A percentile compares a stretch with the other conserved stretches of the same genome.
Conservation (phyloP, 2,329 filamentous ascomycete species). For the Teratosphaeriaceae sp. region DNA sequence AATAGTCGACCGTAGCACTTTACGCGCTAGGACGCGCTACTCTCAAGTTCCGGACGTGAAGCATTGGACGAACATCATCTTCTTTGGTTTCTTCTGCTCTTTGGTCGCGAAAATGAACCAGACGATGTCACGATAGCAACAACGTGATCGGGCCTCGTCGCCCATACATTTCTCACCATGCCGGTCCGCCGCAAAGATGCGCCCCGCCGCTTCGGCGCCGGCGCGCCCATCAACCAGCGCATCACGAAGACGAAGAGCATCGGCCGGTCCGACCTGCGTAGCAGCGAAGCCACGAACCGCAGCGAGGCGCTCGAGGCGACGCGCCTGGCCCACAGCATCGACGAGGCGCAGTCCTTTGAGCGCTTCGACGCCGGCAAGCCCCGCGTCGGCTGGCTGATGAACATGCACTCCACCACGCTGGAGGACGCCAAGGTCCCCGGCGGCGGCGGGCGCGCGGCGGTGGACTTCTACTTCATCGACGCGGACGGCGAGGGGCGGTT, state of each 20-base stretch:
- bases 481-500: slow-evolving; percentile 75
- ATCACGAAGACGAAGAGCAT: slow-evolving; percentile 65
- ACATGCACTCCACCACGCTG: slow-evolving; percentile 83
- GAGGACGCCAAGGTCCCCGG: slow-evolving; percentile 77
- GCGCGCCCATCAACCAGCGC: slow-evolving; percentile 20
- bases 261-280: slow-evolving; percentile 63
- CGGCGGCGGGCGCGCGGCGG: slow-evolving; percentile 78
- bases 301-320: slow-evolving; percentile 90
- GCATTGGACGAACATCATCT: too few species aligned
- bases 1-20: slow-evolving; percentile 1
- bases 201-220: slow-evolving; percentile 35
- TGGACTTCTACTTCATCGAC: slow-evolving; percentile 97
- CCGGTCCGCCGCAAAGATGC: slow-evolving; percentile 36
- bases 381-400: slow-evolving; percentile 87
- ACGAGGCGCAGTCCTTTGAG: slow-evolving; percentile 90
- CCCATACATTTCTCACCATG: slow-evolving; percentile 29
- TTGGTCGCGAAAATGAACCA: neutral
- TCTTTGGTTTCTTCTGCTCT: too few species aligned
- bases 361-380: slow-evolving; percentile 84
- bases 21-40: slow-evolving; percentile 1
- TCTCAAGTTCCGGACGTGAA: too few species aligned
- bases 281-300: slow-evolving; percentile 78
- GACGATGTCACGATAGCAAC: slow-evolving; percentile 8
- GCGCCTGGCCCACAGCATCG: slow-evolving; percentile 77
- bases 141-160: slow-evolving; percentile 7